These are phyloP conservation scores for Xylariaceae sp. DNA, from an alignment of 2,329 filamentous ascomycete species.

Conservation along the genomic window DNA sequence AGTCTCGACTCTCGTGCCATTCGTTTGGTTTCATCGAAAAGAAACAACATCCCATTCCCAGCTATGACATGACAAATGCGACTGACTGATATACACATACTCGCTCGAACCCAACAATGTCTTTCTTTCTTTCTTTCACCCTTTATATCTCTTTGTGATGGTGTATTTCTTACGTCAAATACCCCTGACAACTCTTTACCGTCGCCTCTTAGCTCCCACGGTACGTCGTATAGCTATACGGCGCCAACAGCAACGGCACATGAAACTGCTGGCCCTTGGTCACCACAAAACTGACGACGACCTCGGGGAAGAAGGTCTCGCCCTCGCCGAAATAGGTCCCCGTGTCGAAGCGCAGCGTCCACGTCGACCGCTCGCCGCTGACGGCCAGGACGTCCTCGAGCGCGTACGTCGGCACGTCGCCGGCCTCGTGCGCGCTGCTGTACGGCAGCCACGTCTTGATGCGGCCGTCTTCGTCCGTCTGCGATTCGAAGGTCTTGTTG, in stretches of 20 bases:
- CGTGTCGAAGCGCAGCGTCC: slow-evolving; percentile 69
- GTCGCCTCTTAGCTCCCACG: slow-evolving; percentile 54
- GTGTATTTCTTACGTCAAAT: neutral
- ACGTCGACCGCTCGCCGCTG: slow-evolving; percentile 46
- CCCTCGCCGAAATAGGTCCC: slow-evolving; percentile 63
- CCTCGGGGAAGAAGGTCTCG: slow-evolving; percentile 58
- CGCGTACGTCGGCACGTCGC: slow-evolving; percentile 54
- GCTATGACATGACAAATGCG: no score
- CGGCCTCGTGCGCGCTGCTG: slow-evolving; percentile 44
- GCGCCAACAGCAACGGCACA: slow-evolving; percentile 70
- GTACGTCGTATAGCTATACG: slow-evolving; percentile 79
- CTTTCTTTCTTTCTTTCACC: no score
- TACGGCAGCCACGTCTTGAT: slow-evolving; percentile 63
- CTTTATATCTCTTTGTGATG: no score
- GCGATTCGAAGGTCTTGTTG: slow-evolving; percentile 53
- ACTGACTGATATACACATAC: no score
- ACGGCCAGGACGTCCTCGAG: slow-evolving; percentile 51
- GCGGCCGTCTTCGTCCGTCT: slow-evolving; percentile 71
- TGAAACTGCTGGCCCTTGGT: slow-evolving; percentile 64
- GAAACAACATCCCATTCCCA: no score
- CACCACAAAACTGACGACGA: slow-evolving; percentile 50
- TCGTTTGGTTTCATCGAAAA: no score
- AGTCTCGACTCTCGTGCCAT: no score
- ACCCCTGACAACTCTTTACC: neutral
- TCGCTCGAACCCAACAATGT: no score